A percentile compares a stretch with the other conserved stretches of the same genome.
phyloP scores from a whole-genome alignment of 768 basidiomycete species.

The Mycena metata region DNA sequence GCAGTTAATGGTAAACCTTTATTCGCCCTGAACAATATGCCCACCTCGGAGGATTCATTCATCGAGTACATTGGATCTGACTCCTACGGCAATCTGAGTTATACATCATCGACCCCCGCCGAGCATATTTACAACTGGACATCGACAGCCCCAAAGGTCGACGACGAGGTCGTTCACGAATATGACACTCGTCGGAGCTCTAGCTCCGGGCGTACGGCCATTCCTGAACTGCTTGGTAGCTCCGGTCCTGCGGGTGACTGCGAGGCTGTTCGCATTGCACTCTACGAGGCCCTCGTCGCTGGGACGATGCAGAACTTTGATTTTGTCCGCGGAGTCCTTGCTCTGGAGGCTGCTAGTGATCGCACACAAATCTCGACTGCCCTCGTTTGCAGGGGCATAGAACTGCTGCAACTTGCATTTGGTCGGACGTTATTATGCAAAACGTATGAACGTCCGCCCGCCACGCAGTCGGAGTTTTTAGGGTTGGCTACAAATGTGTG shows the following conservation, averaged over 20 bases:
- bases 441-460: not conserved
- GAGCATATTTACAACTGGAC: slow-evolving; percentile 40
- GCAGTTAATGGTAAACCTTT: slow-evolving; percentile 40
- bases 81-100: slow-evolving; percentile 38
- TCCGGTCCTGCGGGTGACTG: slow-evolving; percentile 5
- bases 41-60: slow-evolving; percentile 25
- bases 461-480: not conserved
- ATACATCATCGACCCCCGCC: slow-evolving; percentile 23
- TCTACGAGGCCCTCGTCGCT: slow-evolving; percentile 37
- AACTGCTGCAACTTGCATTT: not conserved
- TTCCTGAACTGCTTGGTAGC: slow-evolving; percentile 17
- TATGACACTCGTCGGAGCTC: too few relatives aligned
- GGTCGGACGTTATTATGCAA: slow-evolving; percentile 14
- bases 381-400: not conserved
- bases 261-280: slow-evolving; percentile 31
- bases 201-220: not conserved
- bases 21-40: slow-evolving; percentile 35
- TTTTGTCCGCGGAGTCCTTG: slow-evolving; percentile 19
- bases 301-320: slow-evolving; percentile 13
- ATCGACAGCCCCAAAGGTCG: slow-evolving; percentile 34
- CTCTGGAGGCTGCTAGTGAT: slow-evolving; percentile 21
- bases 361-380: slow-evolving; percentile 1
- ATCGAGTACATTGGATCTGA: slow-evolving; percentile 36
- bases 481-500: too few relatives aligned
- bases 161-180: not conserved